Base-by-base conservation (phyloP, 768 basidiomycete genomes). In the Mycena metata region DNA sequence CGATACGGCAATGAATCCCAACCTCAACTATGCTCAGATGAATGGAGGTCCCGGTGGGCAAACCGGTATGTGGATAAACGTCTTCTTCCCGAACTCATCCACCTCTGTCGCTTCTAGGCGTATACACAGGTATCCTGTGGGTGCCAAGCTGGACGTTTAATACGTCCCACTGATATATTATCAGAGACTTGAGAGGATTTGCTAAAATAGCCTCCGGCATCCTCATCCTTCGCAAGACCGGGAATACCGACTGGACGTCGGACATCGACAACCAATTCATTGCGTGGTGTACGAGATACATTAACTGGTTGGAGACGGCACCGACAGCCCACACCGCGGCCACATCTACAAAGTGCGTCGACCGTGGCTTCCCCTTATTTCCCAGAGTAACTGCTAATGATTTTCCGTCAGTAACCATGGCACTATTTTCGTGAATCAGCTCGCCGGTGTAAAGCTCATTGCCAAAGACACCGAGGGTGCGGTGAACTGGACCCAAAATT, bases 1-100 rank as follows among this genome's bases (percentile, higher is more conserved):
- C 1, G 80, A 76, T 7, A 91, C 90, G 1, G 77, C 66, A 46
- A 91, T 91, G 90, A 90, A 88, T 60, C 90, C 90, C 0, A 87
- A 89, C 71, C 78, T 91, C 43, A 82, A 89, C 61, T 91, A 83
- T 71, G 84, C 80, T 0, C 88, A 90, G 69, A 83, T 88, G 76
- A 59, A 81, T 60, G 78, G 83, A 12, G 84, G 83, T 46, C 82
- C 83, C 9, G 67, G 64, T 55, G 80, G 80, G 19, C 76, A 80
- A 66, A 49, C 68, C 41, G 85, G 86, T 63, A 82, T 33, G 4
- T n/a, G n/a, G n/a, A n/a, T n/a, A n/a, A n/a, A n/a, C n/a, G n/a
- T 12, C 7, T 54, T 16, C 39, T 17, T n/a, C 3, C 15, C 41
- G 15, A n/a, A 21, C 35, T n/a, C 2, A 63, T n/a, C 9, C 12